Conservation (phyloP, 768 basidiomycete genomes). For the Tulasnella sp. region DNA sequence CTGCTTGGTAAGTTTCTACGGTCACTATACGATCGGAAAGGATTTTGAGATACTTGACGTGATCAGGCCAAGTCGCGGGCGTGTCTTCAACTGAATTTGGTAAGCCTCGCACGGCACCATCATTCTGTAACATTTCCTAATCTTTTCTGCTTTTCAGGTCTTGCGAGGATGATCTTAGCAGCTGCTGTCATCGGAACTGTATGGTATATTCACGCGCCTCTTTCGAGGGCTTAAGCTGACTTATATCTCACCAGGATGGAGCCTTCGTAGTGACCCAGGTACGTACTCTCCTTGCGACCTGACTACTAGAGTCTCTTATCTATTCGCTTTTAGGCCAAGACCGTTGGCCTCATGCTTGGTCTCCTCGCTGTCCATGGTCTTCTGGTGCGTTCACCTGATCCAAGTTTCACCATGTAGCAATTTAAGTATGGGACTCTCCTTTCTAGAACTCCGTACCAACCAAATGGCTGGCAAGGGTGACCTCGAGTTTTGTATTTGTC, state of each 20-base stretch:
- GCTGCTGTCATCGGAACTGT: constrained; percentile 11
- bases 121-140: constrained; percentile 4
- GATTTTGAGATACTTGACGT: not conserved
- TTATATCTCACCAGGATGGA: constrained; percentile 33
- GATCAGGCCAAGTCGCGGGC: constrained; percentile 65
- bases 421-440: not conserved
- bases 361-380: constrained; percentile 70
- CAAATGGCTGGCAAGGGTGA: constrained; percentile 58
- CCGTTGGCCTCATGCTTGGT: constrained; percentile 65
- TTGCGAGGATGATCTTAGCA: constrained; percentile 11
- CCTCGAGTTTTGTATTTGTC: constrained; percentile 71
- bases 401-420: not conserved
- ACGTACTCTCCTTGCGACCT: constrained; percentile 10
- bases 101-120: constrained; percentile 11
- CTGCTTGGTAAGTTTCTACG: constrained; percentile 43
- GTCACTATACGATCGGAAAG: not conserved
- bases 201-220: not conserved
- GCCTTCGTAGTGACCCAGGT: constrained; percentile 47
- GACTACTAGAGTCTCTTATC: not conserved
- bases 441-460: constrained; percentile 60
- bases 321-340: constrained; percentile 39
- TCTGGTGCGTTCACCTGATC: constrained; percentile 34
- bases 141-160: constrained; percentile 10
- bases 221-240: not conserved
- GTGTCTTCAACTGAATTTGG: constrained; percentile 78